These are phyloP conservation scores for Auricularia cornea DNA, from an alignment of 768 basidiomycete genomes.

Conservation along the genomic window DNA sequence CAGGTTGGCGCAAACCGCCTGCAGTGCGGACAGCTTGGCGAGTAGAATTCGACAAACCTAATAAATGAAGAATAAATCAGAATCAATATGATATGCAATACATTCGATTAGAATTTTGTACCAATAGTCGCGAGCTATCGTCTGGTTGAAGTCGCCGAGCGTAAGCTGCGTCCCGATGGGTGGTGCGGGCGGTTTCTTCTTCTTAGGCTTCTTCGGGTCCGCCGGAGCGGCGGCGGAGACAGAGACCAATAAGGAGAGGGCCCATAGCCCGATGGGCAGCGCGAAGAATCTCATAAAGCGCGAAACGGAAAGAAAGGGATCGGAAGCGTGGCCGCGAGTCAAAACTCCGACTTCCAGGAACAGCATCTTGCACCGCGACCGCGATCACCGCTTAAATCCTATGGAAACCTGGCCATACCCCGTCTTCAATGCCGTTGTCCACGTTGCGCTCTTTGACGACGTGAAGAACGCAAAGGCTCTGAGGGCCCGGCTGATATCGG, in stretches of 20 bases:
- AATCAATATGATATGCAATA: neutral
- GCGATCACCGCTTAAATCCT: neutral
- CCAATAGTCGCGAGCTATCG: slow-evolving; percentile 55
- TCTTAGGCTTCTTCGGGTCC: neutral
- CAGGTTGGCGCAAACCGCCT: slow-evolving; percentile 73
- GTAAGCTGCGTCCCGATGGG: slow-evolving; percentile 29
- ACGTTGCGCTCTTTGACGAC: slow-evolving; percentile 56
- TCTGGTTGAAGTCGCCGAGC: slow-evolving; percentile 48
- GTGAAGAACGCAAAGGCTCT: slow-evolving; percentile 58
- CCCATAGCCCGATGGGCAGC: neutral
- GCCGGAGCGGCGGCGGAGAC: neutral
- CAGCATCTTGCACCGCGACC: neutral
- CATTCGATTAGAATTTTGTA: slow-evolving; percentile 15
- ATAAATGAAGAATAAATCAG: neutral
- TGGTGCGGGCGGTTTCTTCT: slow-evolving; percentile 1
- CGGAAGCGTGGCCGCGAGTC: neutral
- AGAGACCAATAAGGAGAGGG: neutral
- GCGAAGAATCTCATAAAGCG: neutral
- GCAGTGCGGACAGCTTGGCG: slow-evolving; percentile 81
- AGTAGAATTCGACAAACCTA: slow-evolving; percentile 80
- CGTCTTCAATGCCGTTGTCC: slow-evolving; percentile 30
- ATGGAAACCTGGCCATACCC: slow-evolving; percentile 29
- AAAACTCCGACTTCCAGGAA: neutral
- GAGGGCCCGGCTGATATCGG: slow-evolving; percentile 59
- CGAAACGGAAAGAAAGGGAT: neutral